Conservation (phyloP, 495 filamentous ascomycete genomes). For the Penicillium cosmopolitanum region DNA sequence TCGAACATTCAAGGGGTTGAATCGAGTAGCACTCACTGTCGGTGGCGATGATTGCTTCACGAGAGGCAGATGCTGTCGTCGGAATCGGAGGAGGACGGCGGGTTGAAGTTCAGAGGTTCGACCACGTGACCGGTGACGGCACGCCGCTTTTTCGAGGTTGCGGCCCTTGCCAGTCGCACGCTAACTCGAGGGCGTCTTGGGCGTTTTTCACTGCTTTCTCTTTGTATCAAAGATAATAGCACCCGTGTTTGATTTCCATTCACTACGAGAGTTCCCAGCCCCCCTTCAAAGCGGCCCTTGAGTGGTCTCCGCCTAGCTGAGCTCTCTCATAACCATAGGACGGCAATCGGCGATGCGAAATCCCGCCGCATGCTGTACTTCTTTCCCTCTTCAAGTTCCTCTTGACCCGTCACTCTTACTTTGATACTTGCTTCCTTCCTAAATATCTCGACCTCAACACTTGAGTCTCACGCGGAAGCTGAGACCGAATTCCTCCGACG, state of each 20-base stretch:
- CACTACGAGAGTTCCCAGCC: no score
- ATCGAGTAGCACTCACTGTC: conserved; percentile 15
- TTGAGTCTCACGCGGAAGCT: neutral
- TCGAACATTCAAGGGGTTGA: neutral
- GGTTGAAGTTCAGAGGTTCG: conserved; percentile 3
- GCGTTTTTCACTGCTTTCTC: neutral
- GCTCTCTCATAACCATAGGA: neutral
- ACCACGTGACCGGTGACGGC: conserved; percentile 27
- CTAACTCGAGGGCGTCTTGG: neutral
- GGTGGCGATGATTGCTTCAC: conserved; percentile 17
- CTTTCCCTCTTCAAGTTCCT: neutral
- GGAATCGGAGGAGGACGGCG: conserved; percentile 18
- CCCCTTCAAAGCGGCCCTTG: conserved; percentile 4
- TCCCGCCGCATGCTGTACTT: conserved; percentile 2
- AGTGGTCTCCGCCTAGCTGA: conserved; percentile 5
- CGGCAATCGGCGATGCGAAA: conserved; percentile 13
- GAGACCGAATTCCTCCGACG: neutral
- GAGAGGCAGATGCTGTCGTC: conserved; percentile 15
- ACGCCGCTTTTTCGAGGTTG: conserved; percentile 15
- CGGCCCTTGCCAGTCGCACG: neutral
- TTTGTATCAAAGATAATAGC: no score
- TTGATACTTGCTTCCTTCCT: neutral
- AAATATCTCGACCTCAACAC: neutral
- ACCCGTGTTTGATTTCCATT: no score
- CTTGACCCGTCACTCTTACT: neutral